Conservation (phyloP, 2,329 filamentous ascomycete species). For the Coniochaeta ligniaria region DNA sequence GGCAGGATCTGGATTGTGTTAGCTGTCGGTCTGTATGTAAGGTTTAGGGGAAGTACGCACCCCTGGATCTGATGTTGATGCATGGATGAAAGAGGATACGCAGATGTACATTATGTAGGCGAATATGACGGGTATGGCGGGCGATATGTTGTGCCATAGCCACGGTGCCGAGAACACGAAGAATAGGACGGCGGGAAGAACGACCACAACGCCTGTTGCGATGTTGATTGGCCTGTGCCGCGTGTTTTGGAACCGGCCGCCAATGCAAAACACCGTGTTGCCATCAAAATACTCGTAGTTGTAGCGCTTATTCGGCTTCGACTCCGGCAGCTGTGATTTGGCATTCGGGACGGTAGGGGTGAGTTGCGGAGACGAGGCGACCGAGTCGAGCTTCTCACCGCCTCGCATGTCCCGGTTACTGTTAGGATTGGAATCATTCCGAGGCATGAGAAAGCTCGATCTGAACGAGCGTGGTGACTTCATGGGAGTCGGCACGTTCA, state of each 20-base stretch:
- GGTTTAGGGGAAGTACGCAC: slow-evolving; percentile 46
- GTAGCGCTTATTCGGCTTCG: slow-evolving; percentile 43
- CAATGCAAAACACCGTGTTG: slow-evolving; percentile 84
- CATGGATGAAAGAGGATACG: slow-evolving; percentile 89
- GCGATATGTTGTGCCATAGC: slow-evolving; percentile 80
- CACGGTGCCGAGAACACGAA: slow-evolving; percentile 79
- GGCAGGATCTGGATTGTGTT: slow-evolving; percentile 65
- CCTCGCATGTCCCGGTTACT: slow-evolving; percentile 54
- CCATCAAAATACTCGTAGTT: slow-evolving; percentile 93
- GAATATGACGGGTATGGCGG: slow-evolving; percentile 82
- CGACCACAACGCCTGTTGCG: slow-evolving; percentile 72
- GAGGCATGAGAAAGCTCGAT: slow-evolving; percentile 63
- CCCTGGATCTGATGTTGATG: slow-evolving; percentile 85
- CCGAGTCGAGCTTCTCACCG: slow-evolving; percentile 78
- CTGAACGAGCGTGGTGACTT: slow-evolving; percentile 72
- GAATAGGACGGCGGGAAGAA: slow-evolving; percentile 75
- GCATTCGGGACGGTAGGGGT: slow-evolving; percentile 19
- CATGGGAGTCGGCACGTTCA: slow-evolving; percentile 48
- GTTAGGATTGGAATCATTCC: slow-evolving; percentile 40
- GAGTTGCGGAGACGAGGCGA: slow-evolving; percentile 66
- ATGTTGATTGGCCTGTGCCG: slow-evolving; percentile 83
- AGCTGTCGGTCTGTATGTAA: slow-evolving; percentile 5
- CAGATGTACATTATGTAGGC: slow-evolving; percentile 88
- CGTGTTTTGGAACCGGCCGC: slow-evolving; percentile 83
- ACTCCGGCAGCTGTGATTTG: slow-evolving; percentile 14